Conservation (phyloP, 169 alveolate genomes). For the Theileria luwenshuni region DNA sequence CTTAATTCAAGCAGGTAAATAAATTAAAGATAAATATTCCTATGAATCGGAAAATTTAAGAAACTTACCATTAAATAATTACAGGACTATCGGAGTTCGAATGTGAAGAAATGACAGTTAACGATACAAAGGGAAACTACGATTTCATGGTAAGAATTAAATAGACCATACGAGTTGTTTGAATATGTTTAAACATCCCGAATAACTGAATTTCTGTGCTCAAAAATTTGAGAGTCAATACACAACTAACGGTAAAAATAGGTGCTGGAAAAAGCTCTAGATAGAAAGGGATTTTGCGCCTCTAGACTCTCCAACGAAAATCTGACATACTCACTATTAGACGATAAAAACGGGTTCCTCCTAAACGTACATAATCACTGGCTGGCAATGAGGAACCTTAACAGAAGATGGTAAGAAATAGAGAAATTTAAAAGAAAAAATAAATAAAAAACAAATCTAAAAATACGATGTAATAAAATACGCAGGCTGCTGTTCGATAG, state of each 20-base stretch:
- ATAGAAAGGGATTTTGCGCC: neutral
- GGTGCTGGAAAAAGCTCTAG: slow-evolving; percentile 34
- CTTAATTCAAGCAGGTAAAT: slow-evolving; percentile 28
- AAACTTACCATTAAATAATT: too few species aligned
- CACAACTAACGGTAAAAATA: too few species aligned
- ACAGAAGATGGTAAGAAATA: slow-evolving; percentile 1
- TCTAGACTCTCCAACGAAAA: neutral
- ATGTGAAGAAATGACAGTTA: slow-evolving; percentile 1
- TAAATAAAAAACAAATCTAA: neutral
- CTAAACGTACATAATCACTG: slow-evolving; percentile 10
- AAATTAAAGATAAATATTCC: too few species aligned
- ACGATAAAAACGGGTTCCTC: slow-evolving; percentile 19
- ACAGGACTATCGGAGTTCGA: slow-evolving; percentile 10
- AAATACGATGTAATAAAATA: neutral
- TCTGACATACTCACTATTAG: neutral
- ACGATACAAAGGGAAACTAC: neutral
- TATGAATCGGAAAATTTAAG: too few species aligned
- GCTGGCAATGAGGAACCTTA: slow-evolving; percentile 13
- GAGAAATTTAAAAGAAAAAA: neutral
- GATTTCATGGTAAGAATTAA: slow-evolving; percentile 12
- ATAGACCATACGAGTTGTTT: too few species aligned
- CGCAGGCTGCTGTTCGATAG: slow-evolving; percentile 27
- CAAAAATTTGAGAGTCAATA: too few species aligned
- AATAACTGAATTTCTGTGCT: too few species aligned
- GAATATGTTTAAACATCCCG: too few species aligned